Percentiles rank a stretch among this genome's conserved stretches.
phyloP scores from a whole-genome alignment of 495 filamentous ascomycete genomes.

The Xylaria flabelliformis region DNA sequence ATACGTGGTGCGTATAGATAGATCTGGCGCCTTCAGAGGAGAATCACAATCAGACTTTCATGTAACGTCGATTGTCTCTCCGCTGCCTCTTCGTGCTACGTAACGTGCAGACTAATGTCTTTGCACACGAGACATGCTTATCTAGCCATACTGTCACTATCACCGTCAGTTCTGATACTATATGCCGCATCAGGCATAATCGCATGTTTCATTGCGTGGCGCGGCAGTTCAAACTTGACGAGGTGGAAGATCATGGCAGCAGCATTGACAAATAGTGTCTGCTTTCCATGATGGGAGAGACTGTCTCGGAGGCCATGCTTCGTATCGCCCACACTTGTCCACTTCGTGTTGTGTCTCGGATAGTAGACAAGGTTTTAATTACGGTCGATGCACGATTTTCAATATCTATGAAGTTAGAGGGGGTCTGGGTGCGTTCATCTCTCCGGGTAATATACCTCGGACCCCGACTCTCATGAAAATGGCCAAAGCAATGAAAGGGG shows the following conservation, averaged over 20 bases:
- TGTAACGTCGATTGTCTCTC: not conserved
- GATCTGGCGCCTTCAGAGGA: not conserved
- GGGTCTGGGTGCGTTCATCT: conserved; percentile 38
- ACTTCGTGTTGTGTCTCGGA: conserved; percentile 26
- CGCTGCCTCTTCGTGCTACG: not conserved
- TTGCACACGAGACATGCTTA: not conserved
- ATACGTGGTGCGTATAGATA: not conserved
- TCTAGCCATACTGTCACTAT: not conserved
- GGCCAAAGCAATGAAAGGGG: conserved; percentile 75
- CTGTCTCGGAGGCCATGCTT: conserved; percentile 44
- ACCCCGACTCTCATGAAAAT: conserved; percentile 79
- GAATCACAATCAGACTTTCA: not conserved
- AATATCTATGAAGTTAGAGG: conserved; percentile 46
- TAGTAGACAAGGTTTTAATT: conserved; percentile 52
- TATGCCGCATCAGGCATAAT: not conserved
- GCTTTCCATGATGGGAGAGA: conserved; percentile 43
- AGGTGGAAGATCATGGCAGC: conserved; percentile 70
- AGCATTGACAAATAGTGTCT: conserved; percentile 76
- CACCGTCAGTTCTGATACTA: not conserved
- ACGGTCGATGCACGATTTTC: conserved; percentile 49
- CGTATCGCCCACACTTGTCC: conserved; percentile 29
- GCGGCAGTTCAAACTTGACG: conserved; percentile 66
- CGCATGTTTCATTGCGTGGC: not conserved
- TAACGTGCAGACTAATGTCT: not conserved
- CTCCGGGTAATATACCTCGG: conserved; percentile 65